These are phyloP conservation scores for Setaria italica DNA, from an alignment of 202 grass and related monocot species.

Conservation along the genomic window DNA sequence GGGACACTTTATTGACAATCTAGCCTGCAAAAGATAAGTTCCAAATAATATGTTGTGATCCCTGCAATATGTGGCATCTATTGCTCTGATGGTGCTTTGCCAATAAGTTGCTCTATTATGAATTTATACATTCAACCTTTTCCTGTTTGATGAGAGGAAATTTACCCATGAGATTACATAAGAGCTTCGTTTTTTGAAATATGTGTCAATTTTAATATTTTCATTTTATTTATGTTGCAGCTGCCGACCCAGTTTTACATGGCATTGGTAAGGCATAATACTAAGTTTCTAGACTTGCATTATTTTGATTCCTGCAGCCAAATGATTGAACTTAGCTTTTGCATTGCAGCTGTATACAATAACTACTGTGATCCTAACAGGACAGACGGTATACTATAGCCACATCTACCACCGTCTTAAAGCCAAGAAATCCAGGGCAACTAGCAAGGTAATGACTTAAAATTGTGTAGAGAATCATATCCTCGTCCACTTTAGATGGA, in stretches of 20 bases:
- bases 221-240: slow-evolving; percentile 59
- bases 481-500: slow-evolving; percentile 1
- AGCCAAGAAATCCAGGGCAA: slow-evolving; percentile 52
- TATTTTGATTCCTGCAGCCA: slow-evolving; percentile 19
- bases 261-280: slow-evolving; percentile 74
- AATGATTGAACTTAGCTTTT: slow-evolving; percentile 30
- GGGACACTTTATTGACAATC: not conserved
- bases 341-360: slow-evolving; percentile 89
- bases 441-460: slow-evolving; percentile 57
- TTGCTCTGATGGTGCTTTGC: not conserved
- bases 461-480: slow-evolving; percentile 32
- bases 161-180: not conserved
- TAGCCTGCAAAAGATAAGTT: not conserved
- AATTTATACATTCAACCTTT: slow-evolving; percentile 4
- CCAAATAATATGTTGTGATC: not conserved
- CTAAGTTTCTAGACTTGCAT: slow-evolving; percentile 4
- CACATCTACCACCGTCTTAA: slow-evolving; percentile 66
- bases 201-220: slow-evolving; percentile 38
- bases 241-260: slow-evolving; percentile 94
- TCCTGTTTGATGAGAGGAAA: not conserved
- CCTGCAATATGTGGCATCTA: slow-evolving; percentile 30
- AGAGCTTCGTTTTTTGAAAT: slow-evolving; percentile 8
- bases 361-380: slow-evolving; percentile 68
- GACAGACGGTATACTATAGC: slow-evolving; percentile 81
- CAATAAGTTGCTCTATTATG: slow-evolving; percentile 17